Evolutionary conservation across 1,284 basidiomycete species (phyloP), one percentile per base, ranked within the genome.

Genomic region (Ustilago nuda): DNA sequence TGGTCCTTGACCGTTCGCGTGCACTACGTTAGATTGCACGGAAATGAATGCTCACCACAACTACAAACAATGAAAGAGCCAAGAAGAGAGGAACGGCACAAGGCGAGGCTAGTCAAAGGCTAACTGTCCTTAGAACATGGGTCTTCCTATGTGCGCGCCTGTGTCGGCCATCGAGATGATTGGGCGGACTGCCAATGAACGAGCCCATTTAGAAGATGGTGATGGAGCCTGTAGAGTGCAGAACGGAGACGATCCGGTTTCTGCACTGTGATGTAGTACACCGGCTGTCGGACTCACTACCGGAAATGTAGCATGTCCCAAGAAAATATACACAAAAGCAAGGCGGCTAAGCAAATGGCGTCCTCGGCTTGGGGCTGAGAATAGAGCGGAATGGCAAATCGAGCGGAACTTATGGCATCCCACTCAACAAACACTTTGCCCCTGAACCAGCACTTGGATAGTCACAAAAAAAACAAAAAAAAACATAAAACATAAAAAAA

Each of bases 191-290:
- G 48, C 27, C 4, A 50, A 50, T 30, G 48, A 19, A 17, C n/a
- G 43, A 45, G 43, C n/a, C 23, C 19, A 45, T 1, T 45, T 19
- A 3, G n/a, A 45, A 45, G 43, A 45, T 7, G 13, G 43, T 15
- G 43, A 45, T 19, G 43, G 11, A 15, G 43, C 43, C n/a, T 45
- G 43, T 19, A 45, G n/a, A 45, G 43, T 32, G 43, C 32, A 61
- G 27, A 27, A 56, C 61, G 61, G 60, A 62, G 53, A 8, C 19
- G 5, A 46, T 55, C 60, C 60, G 60, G 39, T 35, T 62, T 56
- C 61, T 64, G 62, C 62, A 43, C 12, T 2, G 62, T 58, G 56
- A 58, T 58, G 62, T 58, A 35, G 62, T 43, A 19, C 45, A 64
- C 53, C 55, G 45, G 48, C 37, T n/a, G 33, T 43, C 23, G 35